These are phyloP conservation scores for Sclerotinia nivalis DNA, from an alignment of 2,329 filamentous ascomycete species.

Conservation along the genomic window DNA sequence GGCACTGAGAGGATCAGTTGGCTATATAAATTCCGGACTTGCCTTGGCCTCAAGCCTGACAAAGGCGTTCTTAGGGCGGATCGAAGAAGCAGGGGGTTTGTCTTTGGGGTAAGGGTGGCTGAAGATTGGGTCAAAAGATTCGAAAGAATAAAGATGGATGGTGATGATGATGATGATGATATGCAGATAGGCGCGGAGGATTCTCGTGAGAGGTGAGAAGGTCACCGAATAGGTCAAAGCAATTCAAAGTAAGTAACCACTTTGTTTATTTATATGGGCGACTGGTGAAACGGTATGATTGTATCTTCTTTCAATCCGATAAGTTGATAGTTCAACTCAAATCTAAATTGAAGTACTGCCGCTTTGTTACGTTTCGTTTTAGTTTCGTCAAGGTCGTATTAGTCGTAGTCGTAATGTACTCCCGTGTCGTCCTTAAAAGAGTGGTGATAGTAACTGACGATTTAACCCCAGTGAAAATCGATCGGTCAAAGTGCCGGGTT, in stretches of 20 bases:
- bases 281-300: conserved; percentile 17
- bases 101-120: conserved; percentile 16
- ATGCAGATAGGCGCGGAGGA: conserved; percentile 25
- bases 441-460: conserved; percentile 3
- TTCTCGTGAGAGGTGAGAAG: conserved; percentile 12
- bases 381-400: conserved; percentile 7
- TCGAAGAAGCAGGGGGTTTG: conserved; percentile 8
- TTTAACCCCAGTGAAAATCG: conserved; percentile 16
- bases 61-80: conserved; percentile 20
- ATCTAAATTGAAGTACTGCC: conserved; percentile 9
- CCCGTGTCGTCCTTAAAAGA: background rate
- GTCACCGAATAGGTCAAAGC: conserved; percentile 16
- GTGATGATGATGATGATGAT: conserved; percentile 1
- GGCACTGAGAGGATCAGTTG: conserved; percentile 23
- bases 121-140: conserved; percentile 10
- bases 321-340: conserved; percentile 8
- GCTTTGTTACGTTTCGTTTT: conserved; percentile 14
- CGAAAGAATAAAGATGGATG: background rate
- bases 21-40: conserved; percentile 23
- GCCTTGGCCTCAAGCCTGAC: conserved; percentile 23
- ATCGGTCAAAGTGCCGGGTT: conserved; percentile 8
- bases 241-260: conserved; percentile 1
- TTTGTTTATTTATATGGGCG: conserved; percentile 16
- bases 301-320: background rate
- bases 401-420: background rate